These are phyloP conservation scores for Suhomyces bolitotheri DNA, from an alignment of 1,139 yeast species.

Conservation along the genomic window DNA sequence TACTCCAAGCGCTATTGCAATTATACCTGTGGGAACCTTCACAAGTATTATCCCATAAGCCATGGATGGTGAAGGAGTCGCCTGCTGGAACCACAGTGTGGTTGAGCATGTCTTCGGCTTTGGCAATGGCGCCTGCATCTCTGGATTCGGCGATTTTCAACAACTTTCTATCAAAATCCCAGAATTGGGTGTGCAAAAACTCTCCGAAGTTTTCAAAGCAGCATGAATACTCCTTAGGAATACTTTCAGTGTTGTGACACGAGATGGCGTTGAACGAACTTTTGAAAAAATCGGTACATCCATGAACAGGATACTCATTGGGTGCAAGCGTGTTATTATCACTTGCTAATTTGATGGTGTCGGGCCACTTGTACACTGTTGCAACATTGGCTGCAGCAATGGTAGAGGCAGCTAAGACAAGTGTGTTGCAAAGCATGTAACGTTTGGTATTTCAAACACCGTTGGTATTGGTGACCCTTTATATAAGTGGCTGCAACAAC, in stretches of 20 bases:
- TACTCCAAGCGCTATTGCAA: slow-evolving; percentile 35
- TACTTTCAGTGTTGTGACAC: slow-evolving; percentile 28
- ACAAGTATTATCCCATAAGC: slow-evolving; percentile 44
- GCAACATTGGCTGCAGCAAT: no score
- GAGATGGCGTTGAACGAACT: slow-evolving; percentile 23
- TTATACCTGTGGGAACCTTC: slow-evolving; percentile 36
- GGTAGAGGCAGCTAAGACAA: no score
- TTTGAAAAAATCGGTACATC: slow-evolving; percentile 16
- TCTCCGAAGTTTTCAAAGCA: slow-evolving; percentile 39
- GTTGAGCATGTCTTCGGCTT: slow-evolving; percentile 9
- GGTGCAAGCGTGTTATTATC: no score
- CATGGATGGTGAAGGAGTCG: slow-evolving; percentile 41
- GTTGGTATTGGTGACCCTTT: no score
- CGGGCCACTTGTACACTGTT: no score
- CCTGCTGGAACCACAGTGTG: slow-evolving; percentile 16
- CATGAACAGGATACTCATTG: slow-evolving; percentile 17
- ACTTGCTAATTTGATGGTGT: no score
- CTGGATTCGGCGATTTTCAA: slow-evolving; percentile 16
- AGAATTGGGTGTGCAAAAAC: slow-evolving; percentile 42
- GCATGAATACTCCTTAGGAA: slow-evolving; percentile 28
- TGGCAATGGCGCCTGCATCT: slow-evolving; percentile 15
- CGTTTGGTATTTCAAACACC: no score
- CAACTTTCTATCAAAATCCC: slow-evolving; percentile 37
- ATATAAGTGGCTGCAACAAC: no score
- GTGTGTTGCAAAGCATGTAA: no score